Evolutionary conservation across 2,329 filamentous ascomycete species (phyloP).

Genomic region (Colletotrichum nymphaeae): DNA sequence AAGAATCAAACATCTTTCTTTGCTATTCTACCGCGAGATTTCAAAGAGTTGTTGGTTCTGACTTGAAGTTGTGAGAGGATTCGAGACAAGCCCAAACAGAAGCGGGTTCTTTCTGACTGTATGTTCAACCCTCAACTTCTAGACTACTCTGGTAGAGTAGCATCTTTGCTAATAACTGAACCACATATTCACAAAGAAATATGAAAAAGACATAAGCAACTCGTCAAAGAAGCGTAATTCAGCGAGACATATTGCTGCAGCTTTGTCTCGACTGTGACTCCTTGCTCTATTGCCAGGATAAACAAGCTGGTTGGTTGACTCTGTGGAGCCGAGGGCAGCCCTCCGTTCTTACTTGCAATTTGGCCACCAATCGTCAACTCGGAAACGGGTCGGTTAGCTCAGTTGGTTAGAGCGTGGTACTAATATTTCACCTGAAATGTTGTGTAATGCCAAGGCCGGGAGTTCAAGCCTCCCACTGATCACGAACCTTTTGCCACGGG

Average conservation of each 20-base stretch:
- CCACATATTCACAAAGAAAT: background rate
- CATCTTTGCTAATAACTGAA: background rate
- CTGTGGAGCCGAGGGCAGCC: background rate
- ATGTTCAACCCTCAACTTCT: background rate
- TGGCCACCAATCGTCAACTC: fast-evolving
- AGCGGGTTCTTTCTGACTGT: background rate
- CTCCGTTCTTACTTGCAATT: background rate
- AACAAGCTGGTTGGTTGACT: background rate
- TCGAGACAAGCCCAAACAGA: background rate
- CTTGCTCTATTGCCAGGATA: background rate
- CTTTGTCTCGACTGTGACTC: background rate
- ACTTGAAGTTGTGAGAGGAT: background rate
- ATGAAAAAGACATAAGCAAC: background rate
- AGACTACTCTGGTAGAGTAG: background rate
- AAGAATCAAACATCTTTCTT: background rate
- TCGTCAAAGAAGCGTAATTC: background rate
- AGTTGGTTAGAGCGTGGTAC: slow-evolving; percentile 36
- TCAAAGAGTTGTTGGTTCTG: background rate
- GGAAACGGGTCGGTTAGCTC: slow-evolving; percentile 31
- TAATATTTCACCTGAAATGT: slow-evolving; percentile 30
- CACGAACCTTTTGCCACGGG: background rate
- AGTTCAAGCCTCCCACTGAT: slow-evolving; percentile 36
- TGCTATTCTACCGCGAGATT: background rate
- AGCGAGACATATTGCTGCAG: background rate
- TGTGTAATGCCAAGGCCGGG: slow-evolving; percentile 33